Conservation (phyloP, 1,284 basidiomycete species). For the Ganoderma leucocontextum region DNA sequence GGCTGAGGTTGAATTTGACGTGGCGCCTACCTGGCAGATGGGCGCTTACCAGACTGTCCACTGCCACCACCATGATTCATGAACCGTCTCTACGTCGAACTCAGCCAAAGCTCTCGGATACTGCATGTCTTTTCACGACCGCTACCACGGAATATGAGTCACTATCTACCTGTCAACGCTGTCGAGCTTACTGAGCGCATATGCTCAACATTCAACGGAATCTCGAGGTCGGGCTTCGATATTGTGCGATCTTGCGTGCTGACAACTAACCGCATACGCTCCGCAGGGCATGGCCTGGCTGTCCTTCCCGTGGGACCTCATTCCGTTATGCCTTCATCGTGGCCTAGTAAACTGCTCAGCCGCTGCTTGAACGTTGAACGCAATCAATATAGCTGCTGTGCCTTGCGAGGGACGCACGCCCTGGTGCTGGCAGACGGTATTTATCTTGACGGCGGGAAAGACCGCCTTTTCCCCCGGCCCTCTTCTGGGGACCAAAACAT, state of each 20-base stretch:
- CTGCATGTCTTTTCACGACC: background rate
- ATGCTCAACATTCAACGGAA: constrained; percentile 4
- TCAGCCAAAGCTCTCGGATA: background rate
- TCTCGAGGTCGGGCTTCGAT: constrained; percentile 26
- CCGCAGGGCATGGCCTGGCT: constrained; percentile 4
- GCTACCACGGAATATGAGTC: background rate
- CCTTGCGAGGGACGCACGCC: background rate
- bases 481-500: background rate
- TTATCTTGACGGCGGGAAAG: constrained; percentile 5
- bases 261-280: constrained; percentile 11
- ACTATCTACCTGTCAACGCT: background rate
- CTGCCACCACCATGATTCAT: background rate
- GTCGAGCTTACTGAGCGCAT: background rate
- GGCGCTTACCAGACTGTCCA: background rate
- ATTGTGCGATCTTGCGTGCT: constrained; percentile 35
- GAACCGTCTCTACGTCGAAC: background rate
- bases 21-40: background rate
- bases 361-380: constrained; percentile 1
- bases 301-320: background rate
- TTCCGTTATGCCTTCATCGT: constrained; percentile 4
- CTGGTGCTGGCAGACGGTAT: constrained; percentile 2
- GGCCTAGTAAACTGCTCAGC: background rate
- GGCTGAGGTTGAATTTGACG: too few species aligned
- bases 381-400: background rate
- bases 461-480: background rate